Evolutionary conservation across 2,329 filamentous ascomycete species (phyloP), one percentile per base, ranked within the genome.

Genomic region (Trichothecium sympodiale): DNA sequence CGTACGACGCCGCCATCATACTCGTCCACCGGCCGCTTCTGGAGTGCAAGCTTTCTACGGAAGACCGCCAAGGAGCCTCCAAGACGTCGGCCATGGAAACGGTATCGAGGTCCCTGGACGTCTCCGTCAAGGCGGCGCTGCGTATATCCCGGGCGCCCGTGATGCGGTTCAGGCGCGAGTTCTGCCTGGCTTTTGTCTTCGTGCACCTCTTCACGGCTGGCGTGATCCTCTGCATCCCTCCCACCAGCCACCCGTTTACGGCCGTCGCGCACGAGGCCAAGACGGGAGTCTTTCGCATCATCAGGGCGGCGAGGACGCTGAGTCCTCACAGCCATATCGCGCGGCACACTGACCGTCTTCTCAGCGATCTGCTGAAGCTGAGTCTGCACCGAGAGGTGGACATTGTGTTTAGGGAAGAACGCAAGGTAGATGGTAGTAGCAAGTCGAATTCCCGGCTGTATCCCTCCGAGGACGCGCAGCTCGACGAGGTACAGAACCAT

Each of bases 151-250:
- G 43, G 10, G 41, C 47, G 4, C 48, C 49, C 0, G 45, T 53
- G 9, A 40, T 41, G 31, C 38, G 43, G 17, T 51, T 54, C 34
- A 42, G 48, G 32, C 39, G 45, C 15, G 46, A 54, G 20, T 48
- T 42, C 17, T 38, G 38, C 33, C 32, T 46, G 31, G 39, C 42
- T 10, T 44, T 44, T 31, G 31, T 42, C 8, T 37, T 46, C 26
- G 38, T 43, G 20, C 41, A 46, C 27, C 41, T 43, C 31, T 43
- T 46, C 42, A 41, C 41, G 9, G 43, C 41, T n/a, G 42, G 43
- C 16, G 43, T 46, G 20, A 46, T 54, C 18, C 43, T 54, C 7
- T 55, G 51, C 41, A 49, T 55, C 26, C 39, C 47, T 12, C 50
- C 52, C 12, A 51, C 46, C 3, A 49, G 41, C 15, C 46, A 46